Conservation (phyloP, 2,329 filamentous ascomycete genomes). For the Aspergillus udagawae region DNA sequence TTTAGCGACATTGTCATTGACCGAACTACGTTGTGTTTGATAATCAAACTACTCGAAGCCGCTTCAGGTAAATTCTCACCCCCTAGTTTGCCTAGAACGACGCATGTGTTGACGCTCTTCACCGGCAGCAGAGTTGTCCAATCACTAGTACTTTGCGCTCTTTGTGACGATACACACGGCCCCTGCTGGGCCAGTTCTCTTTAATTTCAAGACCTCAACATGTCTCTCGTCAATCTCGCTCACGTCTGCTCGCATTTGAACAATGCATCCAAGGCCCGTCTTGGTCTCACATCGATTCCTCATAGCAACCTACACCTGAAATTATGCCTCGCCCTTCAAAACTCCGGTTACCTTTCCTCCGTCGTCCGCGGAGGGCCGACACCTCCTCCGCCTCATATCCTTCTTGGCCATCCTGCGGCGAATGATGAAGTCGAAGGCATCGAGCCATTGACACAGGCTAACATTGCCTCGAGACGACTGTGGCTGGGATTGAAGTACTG, state of each 20-base stretch:
- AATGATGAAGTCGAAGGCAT: conserved; percentile 33
- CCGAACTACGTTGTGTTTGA: neutral
- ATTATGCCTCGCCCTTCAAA: conserved; percentile 72
- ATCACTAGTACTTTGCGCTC: neutral
- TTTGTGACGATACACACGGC: conserved; percentile 5
- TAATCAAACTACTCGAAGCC: neutral
- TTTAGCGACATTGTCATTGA: neutral
- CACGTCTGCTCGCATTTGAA: conserved; percentile 87
- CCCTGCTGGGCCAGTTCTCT: conserved; percentile 18
- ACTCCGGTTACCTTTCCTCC: conserved; percentile 74
- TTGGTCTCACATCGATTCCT: conserved; percentile 78
- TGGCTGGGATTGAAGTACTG: conserved; percentile 92
- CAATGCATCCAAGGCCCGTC: conserved; percentile 78
- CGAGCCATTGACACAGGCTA: conserved; percentile 61
- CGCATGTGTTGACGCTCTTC: neutral
- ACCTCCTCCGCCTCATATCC: conserved; percentile 51
- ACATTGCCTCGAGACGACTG: conserved; percentile 69
- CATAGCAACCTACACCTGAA: conserved; percentile 76
- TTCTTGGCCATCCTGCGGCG: conserved; percentile 49
- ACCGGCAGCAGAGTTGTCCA: neutral
- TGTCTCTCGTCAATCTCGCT: conserved; percentile 71
- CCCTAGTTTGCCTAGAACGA: neutral
- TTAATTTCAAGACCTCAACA: conserved; percentile 32
- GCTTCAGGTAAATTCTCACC: neutral
- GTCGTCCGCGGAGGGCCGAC: conserved; percentile 68